A percentile compares a stretch with the other conserved stretches of the same genome.
Evolutionary conservation across 1,284 basidiomycete species (phyloP).

Genomic region (Ceratobasidium sp.): DNA sequence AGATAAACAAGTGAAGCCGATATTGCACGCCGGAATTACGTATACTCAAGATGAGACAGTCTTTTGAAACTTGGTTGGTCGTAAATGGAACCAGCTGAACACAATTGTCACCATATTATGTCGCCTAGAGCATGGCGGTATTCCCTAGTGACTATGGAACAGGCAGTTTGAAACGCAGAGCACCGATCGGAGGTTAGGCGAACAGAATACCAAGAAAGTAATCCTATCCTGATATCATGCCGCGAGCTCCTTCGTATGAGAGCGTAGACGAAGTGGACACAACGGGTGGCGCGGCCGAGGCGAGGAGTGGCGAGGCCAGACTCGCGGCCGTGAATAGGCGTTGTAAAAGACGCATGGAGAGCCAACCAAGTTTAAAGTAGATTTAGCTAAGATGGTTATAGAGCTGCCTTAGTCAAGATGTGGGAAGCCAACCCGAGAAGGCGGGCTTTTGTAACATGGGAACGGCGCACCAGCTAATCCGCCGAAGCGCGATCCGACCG

Average conservation of each 20-base stretch:
- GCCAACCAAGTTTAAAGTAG: too few relatives aligned
- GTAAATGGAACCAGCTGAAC: neutral
- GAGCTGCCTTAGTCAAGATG: too few relatives aligned
- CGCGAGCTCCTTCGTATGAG: constrained; percentile 14
- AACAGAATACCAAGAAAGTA: constrained; percentile 39
- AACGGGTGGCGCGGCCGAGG: too few relatives aligned
- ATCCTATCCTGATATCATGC: constrained; percentile 22
- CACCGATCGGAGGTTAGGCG: constrained; percentile 32
- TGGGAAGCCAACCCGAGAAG: too few relatives aligned
- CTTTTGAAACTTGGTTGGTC: constrained; percentile 8
- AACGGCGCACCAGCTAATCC: too few relatives aligned
- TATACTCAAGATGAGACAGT: constrained; percentile 37
- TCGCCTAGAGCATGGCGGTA: neutral
- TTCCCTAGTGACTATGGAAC: neutral
- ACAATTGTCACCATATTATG: neutral
- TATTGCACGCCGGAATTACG: neutral
- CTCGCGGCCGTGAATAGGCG: too few relatives aligned
- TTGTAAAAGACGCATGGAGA: too few relatives aligned
- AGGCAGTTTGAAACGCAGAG: constrained; percentile 25
- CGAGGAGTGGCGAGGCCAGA: too few relatives aligned
- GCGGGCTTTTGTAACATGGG: too few relatives aligned
- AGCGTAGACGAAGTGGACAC: neutral
- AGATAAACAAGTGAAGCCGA: neutral
- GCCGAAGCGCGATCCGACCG: too few relatives aligned
- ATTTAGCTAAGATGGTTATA: too few relatives aligned